These are phyloP conservation scores for Sonneratia alba DNA, from an alignment of 345 rosid species.

Conservation along the genomic window DNA sequence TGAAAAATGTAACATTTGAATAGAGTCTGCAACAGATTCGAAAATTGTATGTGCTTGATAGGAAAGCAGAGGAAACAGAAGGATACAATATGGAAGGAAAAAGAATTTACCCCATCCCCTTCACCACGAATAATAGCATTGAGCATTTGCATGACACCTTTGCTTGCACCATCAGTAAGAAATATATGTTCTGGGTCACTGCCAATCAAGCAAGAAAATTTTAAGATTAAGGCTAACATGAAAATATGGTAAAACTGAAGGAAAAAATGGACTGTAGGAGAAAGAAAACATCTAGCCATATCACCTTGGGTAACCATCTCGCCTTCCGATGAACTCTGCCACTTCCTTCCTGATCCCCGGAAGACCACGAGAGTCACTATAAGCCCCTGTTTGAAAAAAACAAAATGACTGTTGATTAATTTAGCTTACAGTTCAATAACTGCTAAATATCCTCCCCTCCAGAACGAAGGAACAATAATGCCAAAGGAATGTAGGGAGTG, in stretches of 20 bases:
- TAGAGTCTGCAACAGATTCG: background rate
- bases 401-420: too few species aligned
- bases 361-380: too few species aligned
- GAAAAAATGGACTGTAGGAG: background rate
- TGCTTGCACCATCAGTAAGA: constrained; percentile 98
- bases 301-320: constrained; percentile 2
- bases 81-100: background rate
- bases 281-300: background rate
- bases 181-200: constrained; percentile 94
- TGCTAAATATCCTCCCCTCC: too few species aligned
- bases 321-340: too few species aligned
- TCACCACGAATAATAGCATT: constrained; percentile 73
- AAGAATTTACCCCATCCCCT: constrained; percentile 70
- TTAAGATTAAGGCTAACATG: background rate
- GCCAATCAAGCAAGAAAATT: constrained; percentile 21
- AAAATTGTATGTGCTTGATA: background rate
- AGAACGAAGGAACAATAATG: too few species aligned
- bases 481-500: too few species aligned
- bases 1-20: constrained; percentile 14
- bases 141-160: constrained; percentile 97
- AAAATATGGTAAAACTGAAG: background rate
- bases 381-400: too few species aligned
- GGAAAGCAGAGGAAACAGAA: constrained; percentile 2
- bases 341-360: too few species aligned
- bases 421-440: too few species aligned